Conservation (phyloP, 768 basidiomycete genomes). For the Pulveroboletus sp. region DNA sequence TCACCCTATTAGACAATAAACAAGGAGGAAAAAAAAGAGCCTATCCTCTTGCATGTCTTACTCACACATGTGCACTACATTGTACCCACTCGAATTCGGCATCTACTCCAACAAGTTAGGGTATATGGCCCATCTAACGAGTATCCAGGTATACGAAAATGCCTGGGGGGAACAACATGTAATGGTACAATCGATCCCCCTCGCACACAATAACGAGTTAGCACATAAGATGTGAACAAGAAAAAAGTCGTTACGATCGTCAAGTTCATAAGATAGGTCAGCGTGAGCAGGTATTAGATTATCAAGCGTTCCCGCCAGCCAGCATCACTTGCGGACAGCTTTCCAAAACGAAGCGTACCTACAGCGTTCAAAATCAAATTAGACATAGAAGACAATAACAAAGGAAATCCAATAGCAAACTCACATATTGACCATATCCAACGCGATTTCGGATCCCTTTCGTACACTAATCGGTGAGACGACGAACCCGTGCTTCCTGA, state of each 20-base stretch:
- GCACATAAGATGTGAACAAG: background rate
- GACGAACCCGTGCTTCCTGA: constrained; percentile 48
- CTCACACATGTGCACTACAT: background rate
- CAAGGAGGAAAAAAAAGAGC: too few relatives aligned
- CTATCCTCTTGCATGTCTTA: too few relatives aligned
- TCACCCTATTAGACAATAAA: too few relatives aligned
- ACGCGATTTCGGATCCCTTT: constrained; percentile 41
- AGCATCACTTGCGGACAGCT: constrained; percentile 19
- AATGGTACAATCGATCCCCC: background rate
- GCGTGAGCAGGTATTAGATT: background rate
- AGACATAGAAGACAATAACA: background rate
- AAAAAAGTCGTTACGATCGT: background rate
- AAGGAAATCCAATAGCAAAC: constrained; percentile 12
- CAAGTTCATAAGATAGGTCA: background rate
- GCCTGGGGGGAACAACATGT: too few relatives aligned
- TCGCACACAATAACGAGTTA: background rate
- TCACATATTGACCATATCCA: constrained; percentile 71
- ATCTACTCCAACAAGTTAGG: background rate
- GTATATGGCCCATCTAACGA: background rate
- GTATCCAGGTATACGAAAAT: background rate
- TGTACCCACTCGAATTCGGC: background rate
- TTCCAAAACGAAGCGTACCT: constrained; percentile 34
- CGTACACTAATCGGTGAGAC: constrained; percentile 51
- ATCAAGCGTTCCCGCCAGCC: background rate
- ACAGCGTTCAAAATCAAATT: too few relatives aligned